Percentiles rank a stretch among this genome's conserved stretches.
Conservation (phyloP, 139 green algal genomes). For the Microglena sp. region DNA sequence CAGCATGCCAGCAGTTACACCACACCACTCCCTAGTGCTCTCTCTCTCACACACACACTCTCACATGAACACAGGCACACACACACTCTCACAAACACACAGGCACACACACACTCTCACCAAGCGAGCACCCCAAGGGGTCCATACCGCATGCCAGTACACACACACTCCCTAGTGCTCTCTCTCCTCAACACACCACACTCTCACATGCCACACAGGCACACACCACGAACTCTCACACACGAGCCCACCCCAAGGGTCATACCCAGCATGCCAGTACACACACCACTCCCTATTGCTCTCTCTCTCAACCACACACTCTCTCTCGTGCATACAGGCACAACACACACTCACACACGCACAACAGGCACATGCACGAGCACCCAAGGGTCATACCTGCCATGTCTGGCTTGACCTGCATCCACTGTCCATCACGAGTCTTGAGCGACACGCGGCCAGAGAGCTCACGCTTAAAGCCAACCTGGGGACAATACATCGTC, state of each 20-base stretch:
- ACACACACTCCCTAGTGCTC: no score
- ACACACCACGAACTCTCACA: no score
- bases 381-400: conserved; percentile 10
- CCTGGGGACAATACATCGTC: conserved; percentile 1
- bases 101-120: neutral
- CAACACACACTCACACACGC: no score
- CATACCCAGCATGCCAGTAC: neutral
- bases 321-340: no score
- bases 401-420: conserved; percentile 23
- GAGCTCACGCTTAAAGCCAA: conserved; percentile 7
- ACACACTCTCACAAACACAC: neutral
- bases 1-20: neutral
- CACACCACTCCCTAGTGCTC: neutral
- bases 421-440: conserved; percentile 19
- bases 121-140: no score
- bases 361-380: no score
- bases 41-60: neutral
- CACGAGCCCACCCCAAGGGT: no score
- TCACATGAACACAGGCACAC: neutral
- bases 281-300: no score
- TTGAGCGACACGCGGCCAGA: conserved; percentile 22
- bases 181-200: no score
- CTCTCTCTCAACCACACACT: no score
- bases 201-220: no score
- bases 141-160: no score